Conservation (phyloP, 352 stramenopile species). For the Thalassiosira mediterranea region DNA sequence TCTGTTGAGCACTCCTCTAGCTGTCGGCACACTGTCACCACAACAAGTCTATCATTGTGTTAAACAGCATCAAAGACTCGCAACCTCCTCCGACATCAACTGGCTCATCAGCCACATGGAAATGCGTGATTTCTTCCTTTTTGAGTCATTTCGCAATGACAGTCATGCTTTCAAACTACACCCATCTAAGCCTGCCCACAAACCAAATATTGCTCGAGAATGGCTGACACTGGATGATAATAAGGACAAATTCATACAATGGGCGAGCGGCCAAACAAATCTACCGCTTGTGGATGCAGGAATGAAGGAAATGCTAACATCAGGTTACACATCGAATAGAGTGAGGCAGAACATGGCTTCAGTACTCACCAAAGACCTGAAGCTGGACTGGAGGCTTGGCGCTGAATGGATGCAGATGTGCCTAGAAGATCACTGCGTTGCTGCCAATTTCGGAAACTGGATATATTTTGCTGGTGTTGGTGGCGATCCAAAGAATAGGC, state of each 20-base stretch:
- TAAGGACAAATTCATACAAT: conserved; percentile 44
- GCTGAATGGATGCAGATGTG: conserved; percentile 80
- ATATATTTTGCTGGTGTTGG: conserved; percentile 78
- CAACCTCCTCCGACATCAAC: conserved; percentile 24
- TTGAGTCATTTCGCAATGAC: conserved; percentile 50
- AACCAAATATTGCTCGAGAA: conserved; percentile 20
- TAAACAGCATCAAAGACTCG: conserved; percentile 33
- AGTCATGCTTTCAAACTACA: conserved; percentile 23
- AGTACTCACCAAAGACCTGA: conserved; percentile 80
- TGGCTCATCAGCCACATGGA: conserved; percentile 74
- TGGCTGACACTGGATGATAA: conserved; percentile 39
- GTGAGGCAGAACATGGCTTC: conserved; percentile 84
- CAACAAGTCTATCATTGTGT: conserved; percentile 55
- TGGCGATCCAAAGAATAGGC: conserved; percentile 65
- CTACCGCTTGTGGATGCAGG: conserved; percentile 80
- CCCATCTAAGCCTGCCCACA: conserved; percentile 24
- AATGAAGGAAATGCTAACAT: conserved; percentile 77
- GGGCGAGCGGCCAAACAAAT: conserved; percentile 61
- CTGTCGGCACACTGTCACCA: conserved; percentile 62
- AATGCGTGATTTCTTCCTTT: conserved; percentile 79
- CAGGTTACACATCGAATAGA: conserved; percentile 84
- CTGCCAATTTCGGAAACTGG: conserved; percentile 85
- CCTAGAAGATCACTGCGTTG: conserved; percentile 82
- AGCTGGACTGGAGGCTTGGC: conserved; percentile 80
- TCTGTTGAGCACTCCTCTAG: conserved; percentile 47